Percentiles rank a stretch among this genome's conserved stretches.
These are phyloP conservation scores for Quercus phellos DNA, from an alignment of 331 rosid genomes.

Conservation along the genomic window DNA sequence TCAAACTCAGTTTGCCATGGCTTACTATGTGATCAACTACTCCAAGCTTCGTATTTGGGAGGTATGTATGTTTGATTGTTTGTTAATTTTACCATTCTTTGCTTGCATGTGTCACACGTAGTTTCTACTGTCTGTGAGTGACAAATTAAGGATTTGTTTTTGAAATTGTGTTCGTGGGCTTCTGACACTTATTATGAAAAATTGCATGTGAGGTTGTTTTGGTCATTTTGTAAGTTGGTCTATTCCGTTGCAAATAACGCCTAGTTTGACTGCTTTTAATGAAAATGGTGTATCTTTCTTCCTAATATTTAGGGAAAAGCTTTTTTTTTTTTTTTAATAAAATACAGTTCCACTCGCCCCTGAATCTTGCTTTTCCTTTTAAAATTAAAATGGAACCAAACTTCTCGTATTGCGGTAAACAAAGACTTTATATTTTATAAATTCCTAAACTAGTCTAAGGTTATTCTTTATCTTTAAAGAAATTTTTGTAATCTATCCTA, in stretches of 20 bases:
- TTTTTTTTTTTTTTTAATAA: too few species aligned
- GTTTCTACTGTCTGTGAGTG: background rate
- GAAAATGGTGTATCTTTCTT: background rate
- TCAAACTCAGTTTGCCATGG: slow-evolving; percentile 71
- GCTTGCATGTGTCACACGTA: slow-evolving; percentile 19
- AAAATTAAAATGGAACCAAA: too few species aligned
- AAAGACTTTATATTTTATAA: too few species aligned
- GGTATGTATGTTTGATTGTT: slow-evolving; percentile 28
- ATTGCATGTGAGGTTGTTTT: background rate
- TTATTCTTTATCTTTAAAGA: too few species aligned
- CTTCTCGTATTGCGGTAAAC: too few species aligned
- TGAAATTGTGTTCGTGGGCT: background rate
- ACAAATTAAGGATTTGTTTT: background rate
- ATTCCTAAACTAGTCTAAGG: too few species aligned
- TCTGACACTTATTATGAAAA: background rate
- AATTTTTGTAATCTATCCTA: too few species aligned
- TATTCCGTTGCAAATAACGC: background rate
- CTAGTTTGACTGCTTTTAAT: background rate
- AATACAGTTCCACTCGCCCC: too few species aligned
- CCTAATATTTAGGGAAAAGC: background rate
- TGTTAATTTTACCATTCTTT: background rate
- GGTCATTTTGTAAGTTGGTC: background rate
- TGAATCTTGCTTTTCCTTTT: too few species aligned
- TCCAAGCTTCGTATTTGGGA: slow-evolving; percentile 88
- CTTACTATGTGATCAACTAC: slow-evolving; percentile 83